These are phyloP conservation scores for Globisporangium apiculatum DNA, from an alignment of 352 stramenopile species.

Conservation along the genomic window DNA sequence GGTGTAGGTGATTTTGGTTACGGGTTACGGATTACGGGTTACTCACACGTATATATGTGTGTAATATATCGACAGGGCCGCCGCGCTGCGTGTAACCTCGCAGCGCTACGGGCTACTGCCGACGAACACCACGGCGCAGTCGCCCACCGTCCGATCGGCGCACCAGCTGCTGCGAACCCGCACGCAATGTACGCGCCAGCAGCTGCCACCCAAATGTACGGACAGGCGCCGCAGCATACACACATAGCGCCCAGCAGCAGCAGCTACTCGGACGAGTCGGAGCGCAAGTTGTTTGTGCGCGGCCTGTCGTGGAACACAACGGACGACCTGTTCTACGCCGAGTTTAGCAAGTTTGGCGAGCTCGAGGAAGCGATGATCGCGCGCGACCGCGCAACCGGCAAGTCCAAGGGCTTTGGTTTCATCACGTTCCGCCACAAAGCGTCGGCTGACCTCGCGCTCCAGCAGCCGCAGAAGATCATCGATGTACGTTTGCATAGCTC, in stretches of 20 bases:
- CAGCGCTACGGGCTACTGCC: conserved; percentile 29
- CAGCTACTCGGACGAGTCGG: conserved; percentile 23
- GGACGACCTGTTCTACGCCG: conserved; percentile 34
- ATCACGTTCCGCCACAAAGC: conserved; percentile 48
- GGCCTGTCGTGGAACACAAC: conserved; percentile 50
- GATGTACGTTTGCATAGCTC: conserved; percentile 34
- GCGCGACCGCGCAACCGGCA: conserved; percentile 43
- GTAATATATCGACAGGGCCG: conserved; percentile 23
- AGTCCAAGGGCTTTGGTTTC: conserved; percentile 68
- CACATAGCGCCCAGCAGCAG: not conserved
- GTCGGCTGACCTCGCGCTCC: conserved; percentile 36
- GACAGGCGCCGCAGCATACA: not conserved
- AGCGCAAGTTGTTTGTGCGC: conserved; percentile 60
- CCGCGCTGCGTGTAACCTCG: conserved; percentile 43
- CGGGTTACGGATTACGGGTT: no score
- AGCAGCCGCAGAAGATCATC: conserved; percentile 56
- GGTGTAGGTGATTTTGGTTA: not conserved
- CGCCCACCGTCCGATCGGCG: conserved; percentile 1
- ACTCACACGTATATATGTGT: not conserved
- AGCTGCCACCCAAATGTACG: not conserved
- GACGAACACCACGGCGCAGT: conserved; percentile 24
- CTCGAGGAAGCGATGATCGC: conserved; percentile 40
- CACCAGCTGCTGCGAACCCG: conserved; percentile 6
- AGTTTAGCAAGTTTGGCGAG: conserved; percentile 64
- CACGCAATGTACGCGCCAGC: not conserved